These are phyloP conservation scores for Hemisphaericaspora nanyangensis DNA, from an alignment of 805 yeast species.

Conservation along the genomic window DNA sequence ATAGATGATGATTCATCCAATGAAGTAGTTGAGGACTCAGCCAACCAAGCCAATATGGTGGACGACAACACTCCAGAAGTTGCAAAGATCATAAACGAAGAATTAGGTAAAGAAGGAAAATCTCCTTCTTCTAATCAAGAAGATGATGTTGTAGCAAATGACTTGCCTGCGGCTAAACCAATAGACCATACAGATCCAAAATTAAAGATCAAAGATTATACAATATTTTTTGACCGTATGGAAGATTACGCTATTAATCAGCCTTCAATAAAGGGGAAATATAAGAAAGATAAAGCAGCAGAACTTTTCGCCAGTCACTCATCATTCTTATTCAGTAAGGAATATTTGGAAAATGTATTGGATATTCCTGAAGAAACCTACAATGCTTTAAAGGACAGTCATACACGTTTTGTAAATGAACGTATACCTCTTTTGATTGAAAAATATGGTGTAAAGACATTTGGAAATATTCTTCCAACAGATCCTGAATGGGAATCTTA, in stretches of 20 bases:
- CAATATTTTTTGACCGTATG: slow-evolving; percentile 29
- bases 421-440: slow-evolving; percentile 26
- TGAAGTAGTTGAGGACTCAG: too few species aligned
- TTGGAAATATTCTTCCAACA: slow-evolving; percentile 27
- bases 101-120: too few species aligned
- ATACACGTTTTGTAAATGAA: slow-evolving; percentile 28
- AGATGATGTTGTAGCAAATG: background rate
- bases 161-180: too few species aligned
- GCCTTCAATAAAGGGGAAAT: slow-evolving; percentile 39
- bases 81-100: too few species aligned
- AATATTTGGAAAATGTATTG: slow-evolving; percentile 42
- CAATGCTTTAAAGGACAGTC: slow-evolving; percentile 33
- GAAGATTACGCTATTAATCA: slow-evolving; percentile 33
- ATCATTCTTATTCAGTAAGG: slow-evolving; percentile 42
- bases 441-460: slow-evolving; percentile 26
- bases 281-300: slow-evolving; percentile 39
- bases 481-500: slow-evolving; percentile 40
- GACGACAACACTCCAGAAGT: too few species aligned
- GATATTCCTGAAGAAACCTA: slow-evolving; percentile 34
- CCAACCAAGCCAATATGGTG: too few species aligned
- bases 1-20: too few species aligned
- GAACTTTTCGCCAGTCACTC: slow-evolving; percentile 40
- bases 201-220: slow-evolving; percentile 16
- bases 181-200: too few species aligned
- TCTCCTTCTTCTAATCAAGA: background rate